Conservation (phyloP, 257 asterid species). For the Striga asiatica region DNA sequence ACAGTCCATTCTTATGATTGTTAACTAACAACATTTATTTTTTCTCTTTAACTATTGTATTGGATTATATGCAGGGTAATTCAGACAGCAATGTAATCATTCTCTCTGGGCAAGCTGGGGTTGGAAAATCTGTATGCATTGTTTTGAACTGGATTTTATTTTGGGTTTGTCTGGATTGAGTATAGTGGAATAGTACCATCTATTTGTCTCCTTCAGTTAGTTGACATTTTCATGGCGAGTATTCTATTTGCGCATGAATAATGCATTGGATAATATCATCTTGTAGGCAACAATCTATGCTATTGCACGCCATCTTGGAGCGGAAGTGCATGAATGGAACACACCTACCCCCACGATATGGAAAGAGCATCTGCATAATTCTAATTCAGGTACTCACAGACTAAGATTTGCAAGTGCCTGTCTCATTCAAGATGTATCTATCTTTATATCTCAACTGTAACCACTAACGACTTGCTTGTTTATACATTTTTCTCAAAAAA, state of each 20-base stretch:
- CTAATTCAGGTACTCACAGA: conserved; percentile 56
- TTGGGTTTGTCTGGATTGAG: conserved; percentile 5
- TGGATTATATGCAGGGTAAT: conserved; percentile 34
- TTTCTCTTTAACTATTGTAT: conserved; percentile 7
- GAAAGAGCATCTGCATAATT: conserved; percentile 81
- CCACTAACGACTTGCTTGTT: too few relatives aligned
- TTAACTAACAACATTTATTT: not conserved
- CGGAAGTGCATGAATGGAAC: conserved; percentile 73
- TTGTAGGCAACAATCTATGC: conserved; percentile 66
- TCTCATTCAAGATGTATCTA: conserved; percentile 5
- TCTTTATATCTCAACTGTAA: not conserved
- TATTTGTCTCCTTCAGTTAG: not conserved
- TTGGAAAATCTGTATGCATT: conserved; percentile 86
- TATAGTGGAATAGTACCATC: conserved; percentile 12
- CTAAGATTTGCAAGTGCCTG: not conserved
- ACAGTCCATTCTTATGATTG: conserved; percentile 1
- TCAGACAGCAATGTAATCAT: conserved; percentile 47
- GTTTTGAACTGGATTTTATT: conserved; percentile 12
- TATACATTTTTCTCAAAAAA: too few relatives aligned
- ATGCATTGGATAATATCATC: conserved; percentile 19
- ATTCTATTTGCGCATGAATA: conserved; percentile 6
- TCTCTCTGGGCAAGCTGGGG: conserved; percentile 86
- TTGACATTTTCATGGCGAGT: not conserved
- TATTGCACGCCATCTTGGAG: conserved; percentile 68
- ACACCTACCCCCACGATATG: conserved; percentile 88